A percentile compares a stretch with the other conserved stretches of the same genome.
phyloP scores from a whole-genome alignment of 2,329 filamentous ascomycete genomes.

The Fusarium sp. region DNA sequence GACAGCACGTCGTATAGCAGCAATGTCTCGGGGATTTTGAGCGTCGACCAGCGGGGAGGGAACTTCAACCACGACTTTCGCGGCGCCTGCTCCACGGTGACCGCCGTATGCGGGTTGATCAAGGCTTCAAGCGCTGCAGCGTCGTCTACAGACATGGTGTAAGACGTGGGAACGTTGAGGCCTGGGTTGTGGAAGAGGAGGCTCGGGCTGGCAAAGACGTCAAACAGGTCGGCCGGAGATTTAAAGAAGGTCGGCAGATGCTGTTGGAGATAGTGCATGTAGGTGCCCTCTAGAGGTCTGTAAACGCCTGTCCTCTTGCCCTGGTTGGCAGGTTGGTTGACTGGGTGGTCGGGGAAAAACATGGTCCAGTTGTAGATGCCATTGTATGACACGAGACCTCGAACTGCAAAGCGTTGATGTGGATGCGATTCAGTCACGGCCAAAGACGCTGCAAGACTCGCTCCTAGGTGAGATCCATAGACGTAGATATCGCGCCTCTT shows the following conservation, averaged over 20 bases:
- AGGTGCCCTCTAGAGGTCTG: constrained; percentile 46
- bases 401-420: constrained; percentile 58
- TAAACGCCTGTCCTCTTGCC: constrained; percentile 29
- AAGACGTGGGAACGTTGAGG: constrained; percentile 58
- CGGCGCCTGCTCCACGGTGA: constrained; percentile 44
- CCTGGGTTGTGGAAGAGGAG: constrained; percentile 68
- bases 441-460: constrained; percentile 65
- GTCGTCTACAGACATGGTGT: constrained; percentile 52
- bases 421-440: constrained; percentile 65
- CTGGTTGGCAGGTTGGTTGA: constrained; percentile 49
- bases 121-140: constrained; percentile 41
- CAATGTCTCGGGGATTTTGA: constrained; percentile 62
- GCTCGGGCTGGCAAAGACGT: constrained; percentile 68
- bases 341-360: constrained; percentile 64
- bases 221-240: constrained; percentile 63
- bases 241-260: constrained; percentile 59
- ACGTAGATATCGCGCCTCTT: constrained; percentile 56
- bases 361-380: constrained; percentile 74
- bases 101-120: constrained; percentile 33
- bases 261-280: constrained; percentile 53
- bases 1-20: constrained; percentile 57
- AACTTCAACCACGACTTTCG: constrained; percentile 59
- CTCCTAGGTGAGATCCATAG: constrained; percentile 69
- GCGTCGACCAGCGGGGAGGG: constrained; percentile 59
- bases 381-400: constrained; percentile 67